phyloP scores from a whole-genome alignment of 2,329 filamentous ascomycete genomes.

The Colletotrichum ledebouriae region DNA sequence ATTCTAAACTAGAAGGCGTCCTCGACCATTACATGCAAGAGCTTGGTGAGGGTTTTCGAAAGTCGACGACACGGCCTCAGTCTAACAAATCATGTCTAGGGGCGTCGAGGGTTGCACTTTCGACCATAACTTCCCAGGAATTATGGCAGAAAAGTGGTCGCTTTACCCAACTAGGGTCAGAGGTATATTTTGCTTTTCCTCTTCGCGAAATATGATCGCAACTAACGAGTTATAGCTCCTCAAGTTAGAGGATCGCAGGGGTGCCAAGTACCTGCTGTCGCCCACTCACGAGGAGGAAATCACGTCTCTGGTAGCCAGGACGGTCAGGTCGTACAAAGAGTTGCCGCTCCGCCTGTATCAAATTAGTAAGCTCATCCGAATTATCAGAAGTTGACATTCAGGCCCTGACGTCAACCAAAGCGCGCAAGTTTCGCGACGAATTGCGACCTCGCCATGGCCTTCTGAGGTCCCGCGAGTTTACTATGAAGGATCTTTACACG shows the following conservation, averaged over 20 bases:
- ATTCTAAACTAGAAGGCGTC: slow-evolving; percentile 86
- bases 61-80: not conserved
- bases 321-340: slow-evolving; percentile 85
- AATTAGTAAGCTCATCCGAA: slow-evolving; percentile 71
- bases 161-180: not conserved
- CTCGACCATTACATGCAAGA: slow-evolving; percentile 91
- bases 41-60: slow-evolving; percentile 64
- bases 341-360: slow-evolving; percentile 92
- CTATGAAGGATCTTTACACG: slow-evolving; percentile 99
- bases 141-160: slow-evolving; percentile 90
- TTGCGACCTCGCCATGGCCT: slow-evolving; percentile 88
- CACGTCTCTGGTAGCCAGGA: slow-evolving; percentile 80
- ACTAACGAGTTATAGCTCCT: slow-evolving; percentile 73
- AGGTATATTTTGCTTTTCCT: not conserved
- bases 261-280: slow-evolving; percentile 80
- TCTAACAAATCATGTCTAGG: slow-evolving; percentile 58
- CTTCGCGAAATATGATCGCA: not conserved
- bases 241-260: slow-evolving; percentile 82
- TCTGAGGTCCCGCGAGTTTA: slow-evolving; percentile 88
- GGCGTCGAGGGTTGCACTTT: slow-evolving; percentile 85
- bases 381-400: not conserved
- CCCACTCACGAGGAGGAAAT: slow-evolving; percentile 99
- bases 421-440: slow-evolving; percentile 95
- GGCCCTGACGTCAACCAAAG: slow-evolving; percentile 55
- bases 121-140: slow-evolving; percentile 85